A percentile compares a stretch with the other conserved stretches of the same genome.
Conservation (phyloP, 2,329 filamentous ascomycete species). For the Fusarium sulawesiense region DNA sequence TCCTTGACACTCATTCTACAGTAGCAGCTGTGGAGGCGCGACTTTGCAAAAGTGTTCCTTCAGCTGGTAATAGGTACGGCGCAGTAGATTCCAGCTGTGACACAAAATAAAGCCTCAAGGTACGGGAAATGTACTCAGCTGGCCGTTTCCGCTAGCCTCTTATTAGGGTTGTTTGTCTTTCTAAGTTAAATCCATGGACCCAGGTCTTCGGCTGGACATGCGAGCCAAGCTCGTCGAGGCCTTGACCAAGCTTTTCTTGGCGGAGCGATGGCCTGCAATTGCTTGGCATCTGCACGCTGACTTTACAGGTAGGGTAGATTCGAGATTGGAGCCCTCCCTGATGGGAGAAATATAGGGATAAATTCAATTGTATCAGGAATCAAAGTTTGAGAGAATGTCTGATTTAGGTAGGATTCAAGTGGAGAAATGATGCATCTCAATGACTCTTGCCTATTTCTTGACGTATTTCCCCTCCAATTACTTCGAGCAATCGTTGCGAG, state of each 20-base stretch:
- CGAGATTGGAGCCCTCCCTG: conserved; percentile 10
- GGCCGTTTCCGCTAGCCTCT: conserved; percentile 12
- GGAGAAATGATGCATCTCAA: not conserved
- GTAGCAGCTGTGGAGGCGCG: not conserved
- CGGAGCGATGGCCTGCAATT: conserved; percentile 37
- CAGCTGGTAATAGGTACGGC: not conserved
- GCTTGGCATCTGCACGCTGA: conserved; percentile 44
- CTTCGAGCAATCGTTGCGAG: not conserved
- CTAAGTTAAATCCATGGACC: conserved; percentile 17
- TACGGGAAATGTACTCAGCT: conserved; percentile 10
- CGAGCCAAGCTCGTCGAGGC: conserved; percentile 42
- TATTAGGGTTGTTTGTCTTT: conserved; percentile 10
- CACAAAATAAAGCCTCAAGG: not conserved
- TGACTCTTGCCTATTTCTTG: not conserved
- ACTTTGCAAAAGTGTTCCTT: not conserved
- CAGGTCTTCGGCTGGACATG: conserved; percentile 29
- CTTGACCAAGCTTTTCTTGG: conserved; percentile 49
- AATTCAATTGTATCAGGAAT: not conserved
- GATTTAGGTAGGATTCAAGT: not conserved
- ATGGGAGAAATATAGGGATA: not conserved
- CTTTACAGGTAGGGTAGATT: conserved; percentile 31
- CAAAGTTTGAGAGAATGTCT: not conserved
- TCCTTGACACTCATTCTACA: not conserved
- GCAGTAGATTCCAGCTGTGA: not conserved
- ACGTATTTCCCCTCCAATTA: conserved; percentile 4